Base-by-base conservation (phyloP, 768 basidiomycete species). In the Agaricus blazei region DNA sequence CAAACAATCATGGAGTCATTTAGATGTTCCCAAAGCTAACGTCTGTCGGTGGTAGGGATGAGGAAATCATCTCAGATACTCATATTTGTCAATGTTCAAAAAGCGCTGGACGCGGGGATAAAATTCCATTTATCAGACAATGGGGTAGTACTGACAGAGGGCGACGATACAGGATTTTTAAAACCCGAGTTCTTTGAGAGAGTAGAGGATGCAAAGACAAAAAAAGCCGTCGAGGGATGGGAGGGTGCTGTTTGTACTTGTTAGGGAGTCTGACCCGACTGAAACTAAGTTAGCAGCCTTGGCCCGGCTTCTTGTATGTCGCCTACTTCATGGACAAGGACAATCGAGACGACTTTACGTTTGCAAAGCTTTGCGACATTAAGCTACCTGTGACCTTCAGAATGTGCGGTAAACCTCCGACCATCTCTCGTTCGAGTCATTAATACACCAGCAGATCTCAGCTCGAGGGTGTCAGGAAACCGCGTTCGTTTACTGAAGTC, bases 131-230 rank as follows among this genome's bases (percentile, higher is more conserved):
- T 92, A 2, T 95, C 93, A 1, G 74, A 81, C 2, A 98, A 98
- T 59, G 93, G 91, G 2, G 95, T 98, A n/a, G 79, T 98, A 11
- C 79, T 98, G 1, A 93, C 91, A 0, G 84, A 83, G 48, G 96
- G 96, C 0, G 75, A 92, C 57, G 75, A 74, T 41, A 63, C 65
- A 2, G 93, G 93, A 0, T 74, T 81, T 53, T 64, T 96, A 11
- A 63, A 70, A 1, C 76, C 82, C 3, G 70, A 80, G 26, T 89
- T 82, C 64, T 98, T 97, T 70, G 60, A 70, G 15, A 76, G 80
- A 14, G 93, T 93, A 1, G 85, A 88, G 60, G 75, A 78, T 56
- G 65, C 70, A 3, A 70, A 75, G 28, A 50, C 41, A 8, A 65
- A 72, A 28, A 63, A 61, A 8, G 66, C 68, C 6, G 34, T 71